Conservation (phyloP, 345 rosid genomes). For the Eutrema japonicum region DNA sequence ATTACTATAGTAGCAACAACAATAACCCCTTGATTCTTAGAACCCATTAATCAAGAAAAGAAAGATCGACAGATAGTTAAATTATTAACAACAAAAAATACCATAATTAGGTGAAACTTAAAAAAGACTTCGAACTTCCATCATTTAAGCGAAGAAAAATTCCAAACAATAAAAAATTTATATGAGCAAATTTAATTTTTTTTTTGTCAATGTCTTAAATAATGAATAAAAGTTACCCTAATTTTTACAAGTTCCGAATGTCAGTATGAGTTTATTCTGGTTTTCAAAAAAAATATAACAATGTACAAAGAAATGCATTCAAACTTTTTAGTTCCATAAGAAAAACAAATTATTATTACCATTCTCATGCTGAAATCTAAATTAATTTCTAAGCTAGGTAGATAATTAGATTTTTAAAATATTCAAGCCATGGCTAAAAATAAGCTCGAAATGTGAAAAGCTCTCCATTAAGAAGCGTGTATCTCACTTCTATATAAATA, state of each 20-base stretch:
- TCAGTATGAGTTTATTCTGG: neutral
- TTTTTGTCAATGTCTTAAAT: neutral
- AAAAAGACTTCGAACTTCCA: neutral
- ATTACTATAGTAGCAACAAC: conserved; percentile 13
- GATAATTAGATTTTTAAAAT: neutral
- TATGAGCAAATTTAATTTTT: neutral
- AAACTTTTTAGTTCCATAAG: neutral
- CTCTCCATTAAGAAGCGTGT: conserved; percentile 12
- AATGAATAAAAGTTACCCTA: neutral
- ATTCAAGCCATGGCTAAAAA: neutral
- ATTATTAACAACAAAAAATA: neutral
- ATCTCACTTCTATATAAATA: conserved; percentile 22
- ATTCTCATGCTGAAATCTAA: neutral
- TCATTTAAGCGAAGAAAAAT: neutral
- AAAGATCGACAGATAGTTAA: neutral
- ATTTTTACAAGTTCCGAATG: neutral
- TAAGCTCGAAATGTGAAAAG: neutral
- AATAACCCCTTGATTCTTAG: neutral
- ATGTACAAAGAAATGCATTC: neutral
- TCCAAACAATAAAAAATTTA: neutral
- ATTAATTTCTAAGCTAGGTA: neutral
- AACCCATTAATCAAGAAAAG: conserved; percentile 5
- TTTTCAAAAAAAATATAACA: neutral
- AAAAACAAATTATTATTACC: neutral
- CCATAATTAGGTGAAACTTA: neutral